These are phyloP conservation scores for Populus nigra DNA, from an alignment of 345 rosid genomes.

Conservation along the genomic window DNA sequence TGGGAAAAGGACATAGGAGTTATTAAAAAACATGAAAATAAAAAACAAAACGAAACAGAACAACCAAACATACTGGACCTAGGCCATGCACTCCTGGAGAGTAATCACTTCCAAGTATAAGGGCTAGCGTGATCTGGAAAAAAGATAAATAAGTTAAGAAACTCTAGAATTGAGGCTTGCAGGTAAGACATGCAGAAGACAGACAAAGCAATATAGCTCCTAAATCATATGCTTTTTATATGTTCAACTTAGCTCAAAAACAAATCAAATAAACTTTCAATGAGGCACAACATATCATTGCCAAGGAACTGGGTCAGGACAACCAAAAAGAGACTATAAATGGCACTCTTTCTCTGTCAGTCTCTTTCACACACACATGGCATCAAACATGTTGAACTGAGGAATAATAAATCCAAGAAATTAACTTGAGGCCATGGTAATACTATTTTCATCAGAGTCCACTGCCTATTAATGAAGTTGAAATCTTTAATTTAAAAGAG, in stretches of 20 bases:
- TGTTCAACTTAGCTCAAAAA: not conserved
- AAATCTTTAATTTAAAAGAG: not conserved
- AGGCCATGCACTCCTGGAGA: conserved; percentile 78
- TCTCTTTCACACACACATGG: not conserved
- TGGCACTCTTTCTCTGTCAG: not conserved
- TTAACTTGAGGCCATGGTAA: not conserved
- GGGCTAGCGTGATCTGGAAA: conserved; percentile 72
- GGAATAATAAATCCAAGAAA: not conserved
- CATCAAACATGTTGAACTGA: not conserved
- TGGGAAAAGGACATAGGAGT: not conserved
- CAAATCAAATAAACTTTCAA: not conserved
- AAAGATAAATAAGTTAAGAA: not conserved
- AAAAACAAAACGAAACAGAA: conserved; percentile 18
- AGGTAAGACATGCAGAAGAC: no score
- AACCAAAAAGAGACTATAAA: not conserved
- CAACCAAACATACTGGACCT: conserved; percentile 57
- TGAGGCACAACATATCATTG: not conserved
- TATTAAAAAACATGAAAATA: not conserved
- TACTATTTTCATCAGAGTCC: not conserved
- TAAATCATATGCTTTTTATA: not conserved
- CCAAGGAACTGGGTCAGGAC: not conserved
- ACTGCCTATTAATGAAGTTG: not conserved
- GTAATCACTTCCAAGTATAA: conserved; percentile 90
- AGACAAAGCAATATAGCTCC: not conserved
- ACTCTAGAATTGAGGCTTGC: not conserved